Evolutionary conservation across 2,329 filamentous ascomycete species (phyloP), one percentile per base, ranked within the genome.

Genomic region (Aureobasidium sp.): DNA sequence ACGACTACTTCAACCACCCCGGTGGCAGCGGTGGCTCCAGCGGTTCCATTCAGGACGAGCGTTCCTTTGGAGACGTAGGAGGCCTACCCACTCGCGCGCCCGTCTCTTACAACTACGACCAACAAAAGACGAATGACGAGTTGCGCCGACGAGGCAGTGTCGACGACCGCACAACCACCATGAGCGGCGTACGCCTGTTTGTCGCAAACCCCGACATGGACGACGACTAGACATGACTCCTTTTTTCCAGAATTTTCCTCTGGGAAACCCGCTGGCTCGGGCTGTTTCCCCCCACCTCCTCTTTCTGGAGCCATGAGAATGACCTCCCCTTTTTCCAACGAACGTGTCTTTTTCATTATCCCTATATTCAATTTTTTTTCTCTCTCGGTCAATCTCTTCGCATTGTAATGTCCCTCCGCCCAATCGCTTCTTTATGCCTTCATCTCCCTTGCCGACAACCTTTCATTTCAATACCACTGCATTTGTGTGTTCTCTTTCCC

Each of bases 151-250:
- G 88, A 68, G 90, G 90, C 60, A 94, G 89, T 69, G 89, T 95
- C 51, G 90, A 94, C 70, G 90, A 94, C 73, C 80, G 88, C 68
- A 88, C 87, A 5, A 86, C 84, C 74, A 92, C 88, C 1, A 86
- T 94, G 71, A 78, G 75, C 60, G 77, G 75, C 29, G 85, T 85
- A 51, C 82, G 89, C 64, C 80, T 95, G 61, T 94, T 89, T 73
- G 91, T 95, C 69, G 90, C 90, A 67, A 95, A 95, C 73, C 90
- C 90, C 19, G 90, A 94, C 73, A 82, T 77, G 63, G 58, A 60
- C 40, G 21, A 25, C 27, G 57, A 60, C 38, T 60, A 50, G 37
- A 38, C 29, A 47, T 40, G 29, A 45, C 43, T 35, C 21, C 23
- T 35, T n/a, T n/a, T n/a, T n/a, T n/a, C n/a, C 17, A 49, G 27